phyloP scores from a whole-genome alignment of 2,329 filamentous ascomycete species.

The Stagonosporopsis cucurbitacearum region DNA sequence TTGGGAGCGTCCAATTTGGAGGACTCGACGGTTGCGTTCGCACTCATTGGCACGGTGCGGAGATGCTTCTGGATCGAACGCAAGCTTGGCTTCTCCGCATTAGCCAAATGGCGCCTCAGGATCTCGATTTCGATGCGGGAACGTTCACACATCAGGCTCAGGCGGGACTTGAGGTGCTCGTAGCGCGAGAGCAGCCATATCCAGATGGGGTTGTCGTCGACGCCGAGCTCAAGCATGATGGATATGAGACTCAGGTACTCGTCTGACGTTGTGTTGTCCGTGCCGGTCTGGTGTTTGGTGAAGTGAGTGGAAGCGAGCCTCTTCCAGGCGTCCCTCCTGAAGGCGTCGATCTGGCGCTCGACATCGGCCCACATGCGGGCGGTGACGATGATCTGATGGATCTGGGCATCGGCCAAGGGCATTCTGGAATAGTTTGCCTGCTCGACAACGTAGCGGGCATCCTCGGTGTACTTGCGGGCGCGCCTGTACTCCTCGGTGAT shows the following conservation, averaged over 20 bases:
- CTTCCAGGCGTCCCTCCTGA: conserved; percentile 91
- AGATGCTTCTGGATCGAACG: conserved; percentile 77
- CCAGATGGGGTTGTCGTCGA: conserved; percentile 96
- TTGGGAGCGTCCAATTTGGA: conserved; percentile 76
- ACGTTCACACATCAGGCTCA: conserved; percentile 80
- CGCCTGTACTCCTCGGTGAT: conserved; percentile 85
- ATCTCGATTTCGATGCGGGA: conserved; percentile 92
- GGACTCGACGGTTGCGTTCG: conserved; percentile 60
- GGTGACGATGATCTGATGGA: conserved; percentile 85
- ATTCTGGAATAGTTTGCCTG: conserved; percentile 56
- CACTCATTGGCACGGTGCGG: conserved; percentile 72
- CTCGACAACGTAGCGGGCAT: conserved; percentile 73
- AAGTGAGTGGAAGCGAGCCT: conserved; percentile 73
- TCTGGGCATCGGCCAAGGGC: conserved; percentile 75
- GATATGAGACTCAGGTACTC: conserved; percentile 93
- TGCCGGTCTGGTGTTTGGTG: conserved; percentile 54
- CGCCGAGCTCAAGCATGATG: conserved; percentile 88
- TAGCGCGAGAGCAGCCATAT: conserved; percentile 91
- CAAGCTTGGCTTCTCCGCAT: conserved; percentile 72
- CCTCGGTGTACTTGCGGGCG: conserved; percentile 81
- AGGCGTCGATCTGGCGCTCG: conserved; percentile 80
- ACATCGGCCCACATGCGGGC: conserved; percentile 96
- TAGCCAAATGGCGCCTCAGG: conserved; percentile 78
- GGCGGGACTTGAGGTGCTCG: conserved; percentile 86
- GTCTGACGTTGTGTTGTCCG: conserved; percentile 65